These are phyloP conservation scores for Gnomoniopsis sp. DNA, from an alignment of 2,329 filamentous ascomycete genomes.

Conservation along the genomic window DNA sequence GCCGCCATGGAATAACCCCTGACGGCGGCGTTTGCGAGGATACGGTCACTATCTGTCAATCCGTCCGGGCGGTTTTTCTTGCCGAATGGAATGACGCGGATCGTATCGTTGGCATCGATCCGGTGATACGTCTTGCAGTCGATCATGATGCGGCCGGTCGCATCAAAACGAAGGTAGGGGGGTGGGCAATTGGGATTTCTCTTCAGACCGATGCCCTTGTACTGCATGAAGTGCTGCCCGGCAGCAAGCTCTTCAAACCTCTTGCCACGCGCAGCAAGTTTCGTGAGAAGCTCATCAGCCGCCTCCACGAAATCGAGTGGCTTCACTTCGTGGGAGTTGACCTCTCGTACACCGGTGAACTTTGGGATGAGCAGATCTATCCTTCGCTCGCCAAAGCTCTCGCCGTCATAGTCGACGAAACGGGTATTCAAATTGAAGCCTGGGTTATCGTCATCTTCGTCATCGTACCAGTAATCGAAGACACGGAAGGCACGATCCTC, in stretches of 20 bases:
- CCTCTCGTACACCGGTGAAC: conserved; percentile 26
- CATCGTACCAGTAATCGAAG: conserved; percentile 25
- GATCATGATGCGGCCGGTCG: conserved; percentile 33
- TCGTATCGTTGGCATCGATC: conserved; percentile 24
- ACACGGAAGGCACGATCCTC: conserved; percentile 29
- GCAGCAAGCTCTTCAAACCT: conserved; percentile 28
- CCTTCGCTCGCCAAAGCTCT: conserved; percentile 27
- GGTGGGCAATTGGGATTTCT: conserved; percentile 5
- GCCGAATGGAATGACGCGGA: conserved; percentile 21
- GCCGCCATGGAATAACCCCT: conserved; percentile 29
- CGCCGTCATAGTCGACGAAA: conserved; percentile 35
- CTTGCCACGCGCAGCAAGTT: conserved; percentile 28
- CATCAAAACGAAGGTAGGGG: conserved; percentile 21
- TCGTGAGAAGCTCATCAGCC: conserved; percentile 17
- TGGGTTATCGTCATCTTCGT: conserved; percentile 19
- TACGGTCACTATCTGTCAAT: conserved; percentile 26
- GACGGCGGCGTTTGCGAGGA: conserved; percentile 25
- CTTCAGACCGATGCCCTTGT: conserved; percentile 27
- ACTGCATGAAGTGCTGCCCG: conserved; percentile 32
- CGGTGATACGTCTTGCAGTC: conserved; percentile 32
- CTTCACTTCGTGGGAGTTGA: conserved; percentile 26
- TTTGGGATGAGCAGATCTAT: conserved; percentile 24
- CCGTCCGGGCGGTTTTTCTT: conserved; percentile 17
- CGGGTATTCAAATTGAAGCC: conserved; percentile 23
- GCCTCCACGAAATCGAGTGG: conserved; percentile 29